Evolutionary conservation across 176 grass and related monocot species (phyloP), one percentile per base, ranked within the genome.

Genomic region (Metroxylon sagu): DNA sequence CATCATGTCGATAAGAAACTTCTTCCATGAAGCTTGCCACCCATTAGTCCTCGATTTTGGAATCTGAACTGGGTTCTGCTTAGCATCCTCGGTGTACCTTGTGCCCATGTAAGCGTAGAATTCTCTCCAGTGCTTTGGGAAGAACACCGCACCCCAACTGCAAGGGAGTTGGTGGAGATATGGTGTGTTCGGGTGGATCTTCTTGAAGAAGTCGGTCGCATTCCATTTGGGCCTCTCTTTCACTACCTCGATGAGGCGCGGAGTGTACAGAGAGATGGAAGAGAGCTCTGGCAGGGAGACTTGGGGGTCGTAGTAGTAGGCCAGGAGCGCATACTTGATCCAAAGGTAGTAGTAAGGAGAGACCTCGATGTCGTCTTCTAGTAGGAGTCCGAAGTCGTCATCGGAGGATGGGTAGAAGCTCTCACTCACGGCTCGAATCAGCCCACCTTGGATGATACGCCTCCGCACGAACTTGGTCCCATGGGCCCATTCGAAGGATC

Each of bases 1-100:
- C 93, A 98, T 98, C 93, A 98, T 98, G 79, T 98, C 93, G 30
- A 98, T 98, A 27, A 98, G 80, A 76, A 91, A 98, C 81, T 98
- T 98, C 79, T 98, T 98, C 93, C 93, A 98, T 0, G 93, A 98
- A 64, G 87, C 93, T 59, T 98, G 93, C 93, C 93, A 98, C 0
- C 93, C 87, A 16, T 98, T 98, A 14, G 93, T 98, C 7, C 93
- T 77, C 5, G 93, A 98, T 26, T 74, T 51, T 4, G 93, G 93
- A 69, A 98, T 92, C 81, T 92, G 84, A 19, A 92, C 93, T 0
- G 87, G 87, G 50, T 92, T 98, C 66, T 80, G 52, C 74, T 98
- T 98, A 4, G 87, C 93, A 62, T 98, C 76, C 39, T 98, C 87
- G 4, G 87, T 98, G 81, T 88, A 98, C 0, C 93, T 27, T 48